Conservation (phyloP, 805 yeast species). For the Saccharomycopsis microspora region DNA sequence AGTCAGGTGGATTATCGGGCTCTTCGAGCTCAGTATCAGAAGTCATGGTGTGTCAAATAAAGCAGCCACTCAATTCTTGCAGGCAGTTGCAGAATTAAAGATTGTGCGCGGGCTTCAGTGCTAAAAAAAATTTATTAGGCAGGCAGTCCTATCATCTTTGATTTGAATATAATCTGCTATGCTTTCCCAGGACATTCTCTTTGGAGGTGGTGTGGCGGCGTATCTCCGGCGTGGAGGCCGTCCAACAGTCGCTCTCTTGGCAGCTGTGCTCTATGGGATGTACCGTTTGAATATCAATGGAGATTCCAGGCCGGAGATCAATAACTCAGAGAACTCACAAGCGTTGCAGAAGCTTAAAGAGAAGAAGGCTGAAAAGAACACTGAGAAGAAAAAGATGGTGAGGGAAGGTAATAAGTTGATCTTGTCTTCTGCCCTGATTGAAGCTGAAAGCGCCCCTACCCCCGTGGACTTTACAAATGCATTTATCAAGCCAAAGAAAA, state of each 20-base stretch:
- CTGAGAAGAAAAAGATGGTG: slow-evolving; percentile 1
- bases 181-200: slow-evolving; percentile 2
- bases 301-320: slow-evolving; percentile 19
- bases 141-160: no score
- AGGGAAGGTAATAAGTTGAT: slow-evolving; percentile 11
- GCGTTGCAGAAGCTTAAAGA: slow-evolving; percentile 19
- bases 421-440: not conserved
- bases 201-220: slow-evolving; percentile 3
- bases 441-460: no score
- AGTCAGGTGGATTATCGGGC: no score
- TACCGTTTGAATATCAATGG: slow-evolving; percentile 18
- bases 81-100: no score
- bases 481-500: slow-evolving; percentile 2
- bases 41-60: no score
- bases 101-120: no score
- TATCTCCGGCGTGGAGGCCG: slow-evolving; percentile 24
- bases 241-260: slow-evolving; percentile 23
- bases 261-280: slow-evolving; percentile 19
- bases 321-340: slow-evolving; percentile 17
- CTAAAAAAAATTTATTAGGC: no score
- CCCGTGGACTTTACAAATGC: no score
- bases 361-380: slow-evolving; percentile 14
- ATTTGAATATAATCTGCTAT: not conserved
- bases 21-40: no score
- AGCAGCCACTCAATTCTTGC: no score